phyloP scores from a whole-genome alignment of 78 protist species.

The Isochrysis galbana region DNA sequence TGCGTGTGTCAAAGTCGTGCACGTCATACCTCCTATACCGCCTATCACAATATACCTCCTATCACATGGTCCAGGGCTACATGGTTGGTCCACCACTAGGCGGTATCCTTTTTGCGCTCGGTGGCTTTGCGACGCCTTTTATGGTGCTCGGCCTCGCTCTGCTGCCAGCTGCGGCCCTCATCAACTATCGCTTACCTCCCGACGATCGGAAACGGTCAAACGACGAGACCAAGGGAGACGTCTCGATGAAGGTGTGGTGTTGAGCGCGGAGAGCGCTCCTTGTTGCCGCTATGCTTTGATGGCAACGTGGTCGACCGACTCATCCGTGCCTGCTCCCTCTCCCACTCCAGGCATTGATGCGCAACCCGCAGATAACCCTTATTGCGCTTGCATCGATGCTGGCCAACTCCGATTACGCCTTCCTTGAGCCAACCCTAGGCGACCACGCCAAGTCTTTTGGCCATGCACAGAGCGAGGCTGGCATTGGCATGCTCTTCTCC shows the following conservation, averaged over 20 bases:
- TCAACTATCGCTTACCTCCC: background rate
- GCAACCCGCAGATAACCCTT: background rate
- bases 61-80: no score
- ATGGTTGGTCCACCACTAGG: constrained; percentile 4
- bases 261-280: background rate
- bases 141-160: background rate
- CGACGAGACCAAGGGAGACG: background rate
- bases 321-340: no score
- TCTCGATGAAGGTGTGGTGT: background rate
- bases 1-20: no score
- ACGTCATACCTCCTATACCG: no score
- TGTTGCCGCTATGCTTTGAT: no score
- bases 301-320: no score
- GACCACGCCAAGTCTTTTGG: background rate
- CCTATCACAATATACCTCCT: no score
- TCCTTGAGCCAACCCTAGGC: constrained; percentile 19
- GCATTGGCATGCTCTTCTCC: constrained; percentile 5
- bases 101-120: background rate
- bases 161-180: background rate
- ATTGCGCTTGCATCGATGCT: background rate
- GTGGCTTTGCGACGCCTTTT: constrained; percentile 3
- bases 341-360: background rate
- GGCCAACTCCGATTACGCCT: constrained; percentile 13
- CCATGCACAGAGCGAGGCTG: background rate
- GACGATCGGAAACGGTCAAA: background rate